A percentile compares a stretch with the other conserved stretches of the same genome.
phyloP scores from a whole-genome alignment of 2,329 filamentous ascomycete species.

The Talaromyces sp. region DNA sequence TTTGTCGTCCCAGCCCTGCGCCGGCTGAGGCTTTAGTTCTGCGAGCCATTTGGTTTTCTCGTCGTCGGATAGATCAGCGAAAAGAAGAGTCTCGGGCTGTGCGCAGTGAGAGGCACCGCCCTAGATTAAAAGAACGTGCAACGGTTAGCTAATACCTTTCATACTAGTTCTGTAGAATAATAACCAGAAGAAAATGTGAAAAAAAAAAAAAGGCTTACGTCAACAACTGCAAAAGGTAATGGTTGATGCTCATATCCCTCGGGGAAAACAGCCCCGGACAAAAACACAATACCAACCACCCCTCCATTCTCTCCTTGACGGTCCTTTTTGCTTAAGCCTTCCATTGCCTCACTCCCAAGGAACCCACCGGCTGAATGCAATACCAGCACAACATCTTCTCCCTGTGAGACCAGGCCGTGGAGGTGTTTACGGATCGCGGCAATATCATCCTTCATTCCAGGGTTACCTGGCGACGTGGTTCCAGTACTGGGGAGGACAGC shows the following conservation, averaged over 20 bases:
- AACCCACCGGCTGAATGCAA: constrained; percentile 55
- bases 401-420: background rate
- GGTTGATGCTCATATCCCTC: background rate
- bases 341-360: constrained; percentile 70
- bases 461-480: constrained; percentile 3
- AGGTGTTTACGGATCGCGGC: background rate
- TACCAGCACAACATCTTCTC: background rate
- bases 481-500: background rate
- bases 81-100: background rate
- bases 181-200: background rate
- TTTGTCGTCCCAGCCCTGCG: constrained; percentile 4
- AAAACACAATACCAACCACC: constrained; percentile 5
- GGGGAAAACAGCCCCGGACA: background rate
- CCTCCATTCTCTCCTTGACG: background rate
- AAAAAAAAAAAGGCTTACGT: background rate
- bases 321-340: constrained; percentile 68
- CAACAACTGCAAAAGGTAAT: constrained; percentile 2
- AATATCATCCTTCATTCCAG: constrained; percentile 4
- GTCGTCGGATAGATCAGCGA: background rate
- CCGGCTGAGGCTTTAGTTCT: background rate
- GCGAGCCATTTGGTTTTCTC: constrained; percentile 1
- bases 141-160: background rate
- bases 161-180: no score
- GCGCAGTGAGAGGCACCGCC: background rate
- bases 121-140: background rate